Percentiles rank a stretch among this genome's conserved stretches.
These are phyloP conservation scores for Phytophthora meadii DNA, from an alignment of 352 stramenopile species.

Conservation along the genomic window DNA sequence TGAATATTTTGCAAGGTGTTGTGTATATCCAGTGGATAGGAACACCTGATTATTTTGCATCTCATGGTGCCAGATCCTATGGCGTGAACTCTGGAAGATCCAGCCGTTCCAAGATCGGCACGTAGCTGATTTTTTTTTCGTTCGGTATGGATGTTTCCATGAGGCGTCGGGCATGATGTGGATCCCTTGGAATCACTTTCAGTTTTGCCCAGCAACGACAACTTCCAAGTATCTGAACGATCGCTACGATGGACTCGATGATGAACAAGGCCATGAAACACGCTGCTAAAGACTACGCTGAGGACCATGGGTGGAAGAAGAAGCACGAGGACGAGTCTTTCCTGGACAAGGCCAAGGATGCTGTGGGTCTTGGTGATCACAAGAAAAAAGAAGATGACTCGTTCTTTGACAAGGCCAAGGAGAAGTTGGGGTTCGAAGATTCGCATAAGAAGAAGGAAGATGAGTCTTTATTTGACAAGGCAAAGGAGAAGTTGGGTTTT, in stretches of 20 bases:
- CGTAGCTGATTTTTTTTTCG: conserved; percentile 34
- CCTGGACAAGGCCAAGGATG: conserved; percentile 27
- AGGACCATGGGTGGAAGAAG: conserved; percentile 30
- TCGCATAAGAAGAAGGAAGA: conserved; percentile 21
- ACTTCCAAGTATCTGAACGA: not conserved
- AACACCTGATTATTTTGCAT: not conserved
- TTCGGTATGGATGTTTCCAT: conserved; percentile 7
- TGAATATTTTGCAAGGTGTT: not conserved
- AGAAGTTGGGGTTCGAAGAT: conserved; percentile 14
- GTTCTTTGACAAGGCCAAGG: conserved; percentile 34
- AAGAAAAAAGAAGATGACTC: conserved; percentile 30
- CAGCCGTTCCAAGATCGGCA: conserved; percentile 21
- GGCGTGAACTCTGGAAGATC: conserved; percentile 23
- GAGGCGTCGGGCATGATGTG: too few species aligned
- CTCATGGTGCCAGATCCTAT: not conserved
- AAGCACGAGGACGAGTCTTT: conserved; percentile 32
- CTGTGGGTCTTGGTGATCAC: conserved; percentile 12
- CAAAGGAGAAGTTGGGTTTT: conserved; percentile 22
- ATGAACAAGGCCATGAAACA: conserved; percentile 37
- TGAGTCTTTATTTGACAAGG: conserved; percentile 33
- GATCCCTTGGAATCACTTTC: conserved; percentile 27
- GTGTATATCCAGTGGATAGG: not conserved
- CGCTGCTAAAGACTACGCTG: conserved; percentile 20
- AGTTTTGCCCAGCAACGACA: conserved; percentile 9
- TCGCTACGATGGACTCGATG: conserved; percentile 33